Percentiles rank a stretch among this genome's conserved stretches.
Evolutionary conservation across 2,329 filamentous ascomycete genomes (phyloP).

Genomic region (Microcyclospora pomicola): DNA sequence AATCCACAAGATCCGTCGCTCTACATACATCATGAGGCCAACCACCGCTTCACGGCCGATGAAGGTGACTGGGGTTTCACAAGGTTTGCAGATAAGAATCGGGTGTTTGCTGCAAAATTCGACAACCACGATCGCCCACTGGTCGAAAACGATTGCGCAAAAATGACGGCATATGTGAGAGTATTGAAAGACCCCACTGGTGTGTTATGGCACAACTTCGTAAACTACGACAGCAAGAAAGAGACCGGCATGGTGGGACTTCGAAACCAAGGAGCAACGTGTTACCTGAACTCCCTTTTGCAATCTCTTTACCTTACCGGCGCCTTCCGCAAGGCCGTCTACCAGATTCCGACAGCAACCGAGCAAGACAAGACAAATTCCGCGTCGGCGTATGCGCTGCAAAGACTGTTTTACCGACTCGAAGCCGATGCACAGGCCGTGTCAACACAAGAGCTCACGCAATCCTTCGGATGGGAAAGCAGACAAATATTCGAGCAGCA

Average conservation of each 20-base stretch:
- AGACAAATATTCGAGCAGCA: conserved; percentile 97
- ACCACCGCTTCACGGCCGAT: conserved; percentile 89
- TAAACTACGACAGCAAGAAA: conserved; percentile 97
- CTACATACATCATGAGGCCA: conserved; percentile 62
- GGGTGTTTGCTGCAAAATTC: conserved; percentile 68
- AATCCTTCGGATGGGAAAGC: conserved; percentile 96
- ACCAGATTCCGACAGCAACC: conserved; percentile 84
- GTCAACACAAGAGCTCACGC: conserved; percentile 81
- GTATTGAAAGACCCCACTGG: conserved; percentile 78
- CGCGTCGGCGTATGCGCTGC: conserved; percentile 63
- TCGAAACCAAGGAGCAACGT: conserved; percentile 80
- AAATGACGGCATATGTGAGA: conserved; percentile 70
- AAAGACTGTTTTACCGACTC: conserved; percentile 86
- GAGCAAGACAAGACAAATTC: conserved; percentile 74
- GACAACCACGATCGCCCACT: conserved; percentile 56
- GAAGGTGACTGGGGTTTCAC: conserved; percentile 99
- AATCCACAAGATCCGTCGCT: conserved; percentile 86
- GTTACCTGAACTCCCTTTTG: conserved; percentile 38
- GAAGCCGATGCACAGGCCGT: conserved; percentile 78
- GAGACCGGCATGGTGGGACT: conserved; percentile 94
- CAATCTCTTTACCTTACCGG: conserved; percentile 46
- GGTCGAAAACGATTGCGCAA: conserved; percentile 62
- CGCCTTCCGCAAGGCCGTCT: conserved; percentile 90
- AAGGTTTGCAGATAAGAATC: conserved; percentile 78
- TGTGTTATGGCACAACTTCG: conserved; percentile 81